A percentile compares a stretch with the other conserved stretches of the same genome.
Evolutionary conservation across 176 grass and related monocot genomes (phyloP).

Genomic region (Eragrostis nindensis): DNA sequence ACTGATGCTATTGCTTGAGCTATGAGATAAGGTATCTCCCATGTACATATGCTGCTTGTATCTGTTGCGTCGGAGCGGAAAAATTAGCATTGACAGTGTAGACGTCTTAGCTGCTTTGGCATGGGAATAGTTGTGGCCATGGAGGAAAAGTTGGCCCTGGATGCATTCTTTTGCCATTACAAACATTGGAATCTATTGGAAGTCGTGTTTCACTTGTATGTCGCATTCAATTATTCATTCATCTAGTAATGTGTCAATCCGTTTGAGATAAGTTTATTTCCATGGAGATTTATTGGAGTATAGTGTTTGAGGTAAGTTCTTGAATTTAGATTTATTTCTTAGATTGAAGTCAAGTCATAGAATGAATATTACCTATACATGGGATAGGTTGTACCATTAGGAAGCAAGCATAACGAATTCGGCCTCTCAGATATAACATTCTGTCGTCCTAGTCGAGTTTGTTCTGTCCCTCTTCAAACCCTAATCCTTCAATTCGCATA

Average conservation of each 20-base stretch:
- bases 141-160: neutral
- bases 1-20: neutral
- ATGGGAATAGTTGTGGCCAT: neutral
- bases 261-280: neutral
- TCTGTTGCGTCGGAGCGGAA: neutral
- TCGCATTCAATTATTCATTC: neutral
- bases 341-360: neutral
- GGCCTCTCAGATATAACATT: neutral
- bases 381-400: neutral
- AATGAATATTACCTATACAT: neutral
- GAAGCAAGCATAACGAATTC: neutral
- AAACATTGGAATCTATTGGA: neutral
- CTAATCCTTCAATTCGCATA: neutral
- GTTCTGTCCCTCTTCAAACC: neutral
- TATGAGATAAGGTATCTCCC: neutral
- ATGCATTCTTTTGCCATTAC: neutral
- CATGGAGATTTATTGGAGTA: neutral
- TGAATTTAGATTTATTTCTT: neutral
- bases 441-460: neutral
- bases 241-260: neutral
- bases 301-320: neutral
- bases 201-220: neutral
- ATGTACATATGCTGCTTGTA: neutral
- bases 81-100: neutral
- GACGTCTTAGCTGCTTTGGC: neutral